These are phyloP conservation scores for Aureobasidium uvarum DNA, from an alignment of 2,329 filamentous ascomycete genomes.

Conservation along the genomic window DNA sequence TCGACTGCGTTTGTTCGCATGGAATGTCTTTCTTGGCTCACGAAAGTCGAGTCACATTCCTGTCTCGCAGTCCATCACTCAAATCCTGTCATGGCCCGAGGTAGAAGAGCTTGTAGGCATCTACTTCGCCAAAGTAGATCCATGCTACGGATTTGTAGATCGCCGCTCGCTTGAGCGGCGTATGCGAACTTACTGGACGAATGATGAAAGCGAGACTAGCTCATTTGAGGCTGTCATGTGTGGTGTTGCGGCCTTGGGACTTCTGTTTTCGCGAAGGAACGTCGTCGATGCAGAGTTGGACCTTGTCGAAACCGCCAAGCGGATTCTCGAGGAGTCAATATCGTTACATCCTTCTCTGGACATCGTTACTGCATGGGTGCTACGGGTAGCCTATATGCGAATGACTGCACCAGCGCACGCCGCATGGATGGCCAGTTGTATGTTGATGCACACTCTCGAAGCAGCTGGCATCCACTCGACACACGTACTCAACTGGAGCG, in stretches of 20 bases:
- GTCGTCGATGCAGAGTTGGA: constrained; percentile 44
- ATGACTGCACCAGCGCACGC: constrained; percentile 55
- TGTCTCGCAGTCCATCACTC: constrained; percentile 43
- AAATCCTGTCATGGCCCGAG: constrained; percentile 49
- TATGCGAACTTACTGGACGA: constrained; percentile 40
- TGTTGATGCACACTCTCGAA: constrained; percentile 59
- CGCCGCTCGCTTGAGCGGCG: constrained; percentile 36
- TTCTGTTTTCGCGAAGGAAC: constrained; percentile 50
- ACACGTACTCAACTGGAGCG: constrained; percentile 32
- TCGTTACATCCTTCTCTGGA: constrained; percentile 42
- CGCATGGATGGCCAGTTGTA: constrained; percentile 58
- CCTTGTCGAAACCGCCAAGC: constrained; percentile 49
- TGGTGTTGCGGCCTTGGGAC: constrained; percentile 56
- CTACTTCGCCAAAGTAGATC: constrained; percentile 56
- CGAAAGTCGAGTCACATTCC: constrained; percentile 31
- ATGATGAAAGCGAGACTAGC: constrained; percentile 30
- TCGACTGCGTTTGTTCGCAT: constrained; percentile 56
- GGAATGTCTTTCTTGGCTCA: constrained; percentile 49
- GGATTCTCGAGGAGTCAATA: constrained; percentile 45
- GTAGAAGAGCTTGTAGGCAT: constrained; percentile 49
- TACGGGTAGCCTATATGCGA: constrained; percentile 55
- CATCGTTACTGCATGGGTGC: constrained; percentile 53
- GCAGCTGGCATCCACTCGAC: constrained; percentile 52
- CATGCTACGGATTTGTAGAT: constrained; percentile 54
- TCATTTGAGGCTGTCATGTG: constrained; percentile 51